Percentiles rank a stretch among this genome's conserved stretches.
Evolutionary conservation across 371 early-diverging fungal genomes (phyloP).

Genomic region (Rhizopus arrhizus): DNA sequence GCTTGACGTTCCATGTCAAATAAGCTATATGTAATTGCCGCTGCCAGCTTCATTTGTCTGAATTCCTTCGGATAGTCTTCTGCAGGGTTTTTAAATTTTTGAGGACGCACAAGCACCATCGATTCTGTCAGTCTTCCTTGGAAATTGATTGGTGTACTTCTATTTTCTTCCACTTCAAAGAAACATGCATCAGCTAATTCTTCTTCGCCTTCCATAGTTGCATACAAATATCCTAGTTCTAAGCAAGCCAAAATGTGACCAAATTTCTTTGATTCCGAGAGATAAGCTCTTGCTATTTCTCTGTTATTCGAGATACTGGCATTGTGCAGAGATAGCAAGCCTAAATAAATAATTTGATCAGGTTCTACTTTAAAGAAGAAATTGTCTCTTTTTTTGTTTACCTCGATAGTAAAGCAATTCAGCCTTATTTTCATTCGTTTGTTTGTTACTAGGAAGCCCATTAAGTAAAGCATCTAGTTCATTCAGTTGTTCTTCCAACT

Average conservation of each 20-base stretch:
- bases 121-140: conserved; percentile 16
- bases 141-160: conserved; percentile 13
- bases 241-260: conserved; percentile 19
- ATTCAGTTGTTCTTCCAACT: conserved; percentile 10
- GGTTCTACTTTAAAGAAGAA: neutral
- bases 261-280: conserved; percentile 10
- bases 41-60: conserved; percentile 24
- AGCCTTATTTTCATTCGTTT: conserved; percentile 5
- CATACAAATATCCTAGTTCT: conserved; percentile 27
- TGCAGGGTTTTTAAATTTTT: conserved; percentile 4
- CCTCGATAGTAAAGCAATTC: conserved; percentile 23
- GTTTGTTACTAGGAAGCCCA: neutral
- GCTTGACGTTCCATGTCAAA: conserved; percentile 29
- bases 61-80: conserved; percentile 21
- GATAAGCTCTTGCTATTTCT: conserved; percentile 11
- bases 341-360: conserved; percentile 1
- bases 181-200: conserved; percentile 21
- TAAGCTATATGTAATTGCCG: conserved; percentile 27
- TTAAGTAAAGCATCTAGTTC: conserved; percentile 8
- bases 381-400: conserved; percentile 5
- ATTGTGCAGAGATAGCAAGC: conserved; percentile 18
- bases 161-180: conserved; percentile 13
- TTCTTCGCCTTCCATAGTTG: conserved; percentile 14
- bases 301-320: conserved; percentile 11
- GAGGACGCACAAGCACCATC: conserved; percentile 9